These are phyloP conservation scores for Phalaenopsis hybrid DNA, from an alignment of 116 monocot species.

Conservation along the genomic window DNA sequence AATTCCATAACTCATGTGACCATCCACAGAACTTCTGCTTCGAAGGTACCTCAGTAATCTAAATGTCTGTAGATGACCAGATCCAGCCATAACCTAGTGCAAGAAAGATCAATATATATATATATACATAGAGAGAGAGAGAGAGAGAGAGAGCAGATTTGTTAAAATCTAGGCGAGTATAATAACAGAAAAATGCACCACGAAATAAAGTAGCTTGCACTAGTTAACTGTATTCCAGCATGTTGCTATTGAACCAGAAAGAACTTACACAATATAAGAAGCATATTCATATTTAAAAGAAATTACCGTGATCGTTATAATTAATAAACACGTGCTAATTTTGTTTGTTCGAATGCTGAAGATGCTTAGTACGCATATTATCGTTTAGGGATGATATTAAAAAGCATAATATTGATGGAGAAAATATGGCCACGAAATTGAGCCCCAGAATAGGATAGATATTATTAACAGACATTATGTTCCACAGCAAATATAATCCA, in stretches of 20 bases:
- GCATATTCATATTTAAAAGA: neutral
- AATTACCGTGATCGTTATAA: too few relatives aligned
- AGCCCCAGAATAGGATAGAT: neutral
- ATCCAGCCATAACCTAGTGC: conserved; percentile 86
- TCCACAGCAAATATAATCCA: neutral
- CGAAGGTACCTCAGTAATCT: conserved; percentile 75
- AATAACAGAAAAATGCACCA: neutral
- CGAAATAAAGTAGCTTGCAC: neutral
- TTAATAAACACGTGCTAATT: too few relatives aligned
- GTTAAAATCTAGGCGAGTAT: neutral
- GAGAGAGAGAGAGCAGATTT: too few relatives aligned
- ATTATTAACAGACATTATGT: neutral
- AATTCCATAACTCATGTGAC: conserved; percentile 77
- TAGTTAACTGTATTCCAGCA: neutral
- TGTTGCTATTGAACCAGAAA: neutral
- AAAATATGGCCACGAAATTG: neutral
- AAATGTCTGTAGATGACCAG: conserved; percentile 87
- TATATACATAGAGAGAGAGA: too few relatives aligned
- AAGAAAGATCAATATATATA: neutral
- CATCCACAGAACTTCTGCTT: conserved; percentile 69
- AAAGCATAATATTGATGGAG: too few relatives aligned
- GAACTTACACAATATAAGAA: neutral
- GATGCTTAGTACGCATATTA: too few relatives aligned
- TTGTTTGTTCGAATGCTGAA: too few relatives aligned
- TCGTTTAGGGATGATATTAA: too few relatives aligned